A percentile compares a stretch with the other conserved stretches of the same genome.
Evolutionary conservation across 1,284 basidiomycete genomes (phyloP).

Genomic region (Marasmius fiardii): DNA sequence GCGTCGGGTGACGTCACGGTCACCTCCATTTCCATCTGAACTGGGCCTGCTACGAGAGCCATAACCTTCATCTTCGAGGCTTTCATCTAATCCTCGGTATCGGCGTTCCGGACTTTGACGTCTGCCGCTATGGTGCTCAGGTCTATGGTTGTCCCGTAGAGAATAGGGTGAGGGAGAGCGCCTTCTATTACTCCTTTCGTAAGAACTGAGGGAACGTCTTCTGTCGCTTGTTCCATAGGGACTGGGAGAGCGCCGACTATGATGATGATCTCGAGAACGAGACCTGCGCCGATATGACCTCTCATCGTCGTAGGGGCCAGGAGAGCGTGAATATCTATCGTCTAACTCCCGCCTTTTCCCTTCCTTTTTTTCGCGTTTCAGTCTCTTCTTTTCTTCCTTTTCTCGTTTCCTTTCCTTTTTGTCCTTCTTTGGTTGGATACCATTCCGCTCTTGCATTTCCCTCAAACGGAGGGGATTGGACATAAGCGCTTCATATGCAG

Average conservation of each 20-base stretch:
- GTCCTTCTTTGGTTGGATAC: conserved; percentile 73
- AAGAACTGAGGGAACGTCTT: not conserved
- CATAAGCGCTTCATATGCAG: conserved; percentile 86
- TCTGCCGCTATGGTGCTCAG: not conserved
- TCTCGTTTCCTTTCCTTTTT: conserved; percentile 68
- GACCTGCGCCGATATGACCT: conserved; percentile 14
- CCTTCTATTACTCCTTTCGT: not conserved
- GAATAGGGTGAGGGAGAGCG: conserved; percentile 8
- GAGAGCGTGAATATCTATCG: conserved; percentile 19
- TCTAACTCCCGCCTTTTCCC: conserved; percentile 6
- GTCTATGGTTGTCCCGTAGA: conserved; percentile 4
- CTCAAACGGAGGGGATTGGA: conserved; percentile 88
- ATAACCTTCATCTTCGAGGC: conserved; percentile 10
- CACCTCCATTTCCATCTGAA: not conserved
- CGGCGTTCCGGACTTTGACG: conserved; percentile 20
- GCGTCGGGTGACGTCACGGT: conserved; percentile 4
- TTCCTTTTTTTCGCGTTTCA: conserved; percentile 45
- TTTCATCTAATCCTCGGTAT: not conserved
- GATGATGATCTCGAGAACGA: conserved; percentile 14
- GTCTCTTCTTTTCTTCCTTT: conserved; percentile 53
- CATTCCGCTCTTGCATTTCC: conserved; percentile 75
- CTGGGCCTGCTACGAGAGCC: conserved; percentile 14
- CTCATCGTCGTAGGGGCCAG: conserved; percentile 23
- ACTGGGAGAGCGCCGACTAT: conserved; percentile 10
- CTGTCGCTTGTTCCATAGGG: not conserved